These are phyloP conservation scores for Rhodomyrtus tomentosa DNA, from an alignment of 345 rosid genomes.

Conservation along the genomic window DNA sequence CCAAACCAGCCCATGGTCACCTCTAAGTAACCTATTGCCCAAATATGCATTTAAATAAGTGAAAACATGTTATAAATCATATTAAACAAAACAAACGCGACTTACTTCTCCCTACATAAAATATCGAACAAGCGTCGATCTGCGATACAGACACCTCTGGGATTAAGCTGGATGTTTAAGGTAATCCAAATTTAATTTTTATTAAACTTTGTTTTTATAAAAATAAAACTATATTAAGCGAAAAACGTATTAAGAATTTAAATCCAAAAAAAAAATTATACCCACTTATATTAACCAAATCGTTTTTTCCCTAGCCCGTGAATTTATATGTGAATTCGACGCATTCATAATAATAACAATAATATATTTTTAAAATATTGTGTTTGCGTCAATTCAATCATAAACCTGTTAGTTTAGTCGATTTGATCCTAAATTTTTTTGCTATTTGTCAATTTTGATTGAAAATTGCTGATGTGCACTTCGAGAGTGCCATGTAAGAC, in stretches of 20 bases:
- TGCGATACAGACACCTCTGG: neutral
- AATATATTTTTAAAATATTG: too few species aligned
- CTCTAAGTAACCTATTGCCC: too few species aligned
- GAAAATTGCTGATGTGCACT: accelerated
- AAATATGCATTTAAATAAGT: neutral
- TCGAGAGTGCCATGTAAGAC: accelerated
- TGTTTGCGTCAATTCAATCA: neutral
- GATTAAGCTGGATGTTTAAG: neutral
- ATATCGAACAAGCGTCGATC: neutral
- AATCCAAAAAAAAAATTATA: too few species aligned
- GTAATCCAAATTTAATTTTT: neutral
- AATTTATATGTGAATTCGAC: too few species aligned
- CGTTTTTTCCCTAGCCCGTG: too few species aligned
- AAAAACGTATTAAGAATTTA: neutral
- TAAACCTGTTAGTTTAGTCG: too few species aligned
- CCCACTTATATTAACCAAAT: too few species aligned
- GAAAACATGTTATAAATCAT: neutral
- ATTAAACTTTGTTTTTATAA: too few species aligned
- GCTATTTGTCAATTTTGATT: accelerated
- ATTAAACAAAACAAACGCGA: neutral
- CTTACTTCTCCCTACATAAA: neutral
- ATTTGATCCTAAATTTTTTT: too few species aligned
- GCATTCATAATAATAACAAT: too few species aligned
- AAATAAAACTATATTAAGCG: neutral
- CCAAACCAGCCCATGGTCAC: too few species aligned